Evolutionary conservation across 148 eudicot species (phyloP).

Genomic region (Rhododendron henanense): DNA sequence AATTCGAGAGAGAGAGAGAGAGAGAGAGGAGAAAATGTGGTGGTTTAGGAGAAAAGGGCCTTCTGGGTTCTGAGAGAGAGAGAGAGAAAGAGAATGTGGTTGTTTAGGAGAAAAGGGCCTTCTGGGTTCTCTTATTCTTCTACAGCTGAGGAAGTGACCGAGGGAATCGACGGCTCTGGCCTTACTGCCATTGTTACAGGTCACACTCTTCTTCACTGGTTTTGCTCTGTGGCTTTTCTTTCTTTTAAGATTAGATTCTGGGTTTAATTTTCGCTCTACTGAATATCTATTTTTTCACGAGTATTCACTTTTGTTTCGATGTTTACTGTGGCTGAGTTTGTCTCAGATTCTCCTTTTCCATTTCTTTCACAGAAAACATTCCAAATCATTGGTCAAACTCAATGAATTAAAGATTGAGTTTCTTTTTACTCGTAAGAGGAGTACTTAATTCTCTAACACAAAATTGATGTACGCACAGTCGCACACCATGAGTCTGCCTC

Average conservation of each 20-base stretch:
- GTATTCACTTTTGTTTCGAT: neutral
- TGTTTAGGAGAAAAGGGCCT: conserved; percentile 10
- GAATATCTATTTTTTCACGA: neutral
- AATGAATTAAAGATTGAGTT: neutral
- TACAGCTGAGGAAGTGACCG: conserved; percentile 26
- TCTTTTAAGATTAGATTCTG: neutral
- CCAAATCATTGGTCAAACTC: neutral
- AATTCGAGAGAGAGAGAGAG: too few species aligned
- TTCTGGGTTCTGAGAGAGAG: conserved; percentile 18
- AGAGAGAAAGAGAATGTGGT: conserved; percentile 15
- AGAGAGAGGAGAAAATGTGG: conserved; percentile 15
- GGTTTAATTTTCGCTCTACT: neutral
- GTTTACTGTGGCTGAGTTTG: neutral
- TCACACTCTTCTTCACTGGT: conserved; percentile 1
- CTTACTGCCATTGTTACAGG: conserved; percentile 32
- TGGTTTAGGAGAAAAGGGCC: conserved; percentile 11
- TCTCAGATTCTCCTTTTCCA: neutral
- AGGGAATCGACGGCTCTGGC: conserved; percentile 25
- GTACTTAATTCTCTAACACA: neutral
- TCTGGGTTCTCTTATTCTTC: conserved; percentile 25
- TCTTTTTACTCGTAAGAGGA: neutral
- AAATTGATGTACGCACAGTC: neutral
- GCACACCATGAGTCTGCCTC: neutral
- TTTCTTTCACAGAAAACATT: neutral
- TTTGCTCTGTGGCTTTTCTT: neutral